A percentile compares a stretch with the other conserved stretches of the same genome.
These are phyloP conservation scores for Fusarium pseudoanthophilum DNA, from an alignment of 2,329 filamentous ascomycete genomes.

Conservation along the genomic window DNA sequence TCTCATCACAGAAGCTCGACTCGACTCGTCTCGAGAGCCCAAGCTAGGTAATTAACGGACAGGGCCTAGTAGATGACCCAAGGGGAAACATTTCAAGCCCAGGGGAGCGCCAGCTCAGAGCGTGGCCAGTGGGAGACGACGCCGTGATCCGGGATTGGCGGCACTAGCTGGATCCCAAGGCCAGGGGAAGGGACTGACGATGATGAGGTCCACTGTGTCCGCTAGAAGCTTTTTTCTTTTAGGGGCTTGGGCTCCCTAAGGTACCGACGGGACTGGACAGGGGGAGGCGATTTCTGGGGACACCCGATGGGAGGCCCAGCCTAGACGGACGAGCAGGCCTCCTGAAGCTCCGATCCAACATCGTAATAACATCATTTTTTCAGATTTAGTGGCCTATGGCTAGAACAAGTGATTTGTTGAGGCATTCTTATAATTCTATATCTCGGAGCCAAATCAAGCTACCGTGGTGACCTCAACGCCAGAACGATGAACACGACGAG, in stretches of 20 bases:
- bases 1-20: constrained; percentile 27
- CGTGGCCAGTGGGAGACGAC: constrained; percentile 42
- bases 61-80: constrained; percentile 8
- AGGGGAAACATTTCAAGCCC: constrained; percentile 24
- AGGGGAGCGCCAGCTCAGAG: constrained; percentile 27
- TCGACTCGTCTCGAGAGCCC: neutral
- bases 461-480: constrained; percentile 22
- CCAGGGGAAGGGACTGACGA: constrained; percentile 17
- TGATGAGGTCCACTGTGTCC: constrained; percentile 27
- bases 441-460: constrained; percentile 4
- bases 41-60: neutral
- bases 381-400: neutral
- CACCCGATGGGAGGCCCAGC: neutral
- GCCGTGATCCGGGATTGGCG: constrained; percentile 39
- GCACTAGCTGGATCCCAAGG: constrained; percentile 21
- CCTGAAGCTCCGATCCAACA: neutral
- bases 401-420: constrained; percentile 11
- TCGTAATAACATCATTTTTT: neutral
- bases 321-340: neutral
- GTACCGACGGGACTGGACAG: constrained; percentile 11
- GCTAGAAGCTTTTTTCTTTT: constrained; percentile 38
- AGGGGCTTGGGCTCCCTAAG: constrained; percentile 25
- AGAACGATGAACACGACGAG: neutral
- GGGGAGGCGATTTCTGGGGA: constrained; percentile 23
- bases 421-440: neutral